phyloP scores from a whole-genome alignment of 2,329 filamentous ascomycete genomes.

The Aspergillus fijiensis region DNA sequence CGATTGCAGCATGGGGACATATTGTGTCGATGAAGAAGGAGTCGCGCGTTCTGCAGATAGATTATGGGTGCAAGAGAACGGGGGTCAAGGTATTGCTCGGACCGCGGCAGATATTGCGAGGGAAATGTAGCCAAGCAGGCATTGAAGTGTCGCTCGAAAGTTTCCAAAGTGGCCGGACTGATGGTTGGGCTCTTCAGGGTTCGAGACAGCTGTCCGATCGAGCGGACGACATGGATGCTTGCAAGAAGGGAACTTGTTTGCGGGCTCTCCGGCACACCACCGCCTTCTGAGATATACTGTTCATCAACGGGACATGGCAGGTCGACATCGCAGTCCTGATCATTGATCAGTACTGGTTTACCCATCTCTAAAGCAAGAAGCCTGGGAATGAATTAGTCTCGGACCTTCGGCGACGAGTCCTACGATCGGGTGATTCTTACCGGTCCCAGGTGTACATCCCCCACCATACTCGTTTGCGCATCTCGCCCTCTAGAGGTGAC shows the following conservation, averaged over 20 bases:
- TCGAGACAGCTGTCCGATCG: conserved; percentile 71
- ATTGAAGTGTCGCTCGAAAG: conserved; percentile 77
- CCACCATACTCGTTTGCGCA: conserved; percentile 91
- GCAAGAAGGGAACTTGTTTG: conserved; percentile 72
- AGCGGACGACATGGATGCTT: conserved; percentile 77
- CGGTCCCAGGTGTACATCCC: conserved; percentile 87
- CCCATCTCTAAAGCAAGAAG: conserved; percentile 77
- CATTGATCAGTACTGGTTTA: conserved; percentile 77
- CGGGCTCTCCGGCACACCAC: conserved; percentile 45
- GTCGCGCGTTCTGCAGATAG: conserved; percentile 77
- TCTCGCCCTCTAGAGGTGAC: conserved; percentile 76
- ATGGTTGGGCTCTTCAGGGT: conserved; percentile 68
- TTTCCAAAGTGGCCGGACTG: conserved; percentile 65
- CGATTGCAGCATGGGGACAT: conserved; percentile 68
- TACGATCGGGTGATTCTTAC: conserved; percentile 43
- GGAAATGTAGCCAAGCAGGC: conserved; percentile 75
- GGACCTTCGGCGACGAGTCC: not conserved
- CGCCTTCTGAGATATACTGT: conserved; percentile 55
- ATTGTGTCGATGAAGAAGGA: conserved; percentile 86
- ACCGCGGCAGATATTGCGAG: conserved; percentile 66
- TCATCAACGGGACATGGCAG: conserved; percentile 81
- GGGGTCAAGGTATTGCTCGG: conserved; percentile 68
- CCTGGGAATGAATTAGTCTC: conserved; percentile 36
- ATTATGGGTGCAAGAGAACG: conserved; percentile 72
- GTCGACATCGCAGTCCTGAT: conserved; percentile 81